phyloP scores from a whole-genome alignment of 1,139 yeast genomes.

The Diutina neorugosa region DNA sequence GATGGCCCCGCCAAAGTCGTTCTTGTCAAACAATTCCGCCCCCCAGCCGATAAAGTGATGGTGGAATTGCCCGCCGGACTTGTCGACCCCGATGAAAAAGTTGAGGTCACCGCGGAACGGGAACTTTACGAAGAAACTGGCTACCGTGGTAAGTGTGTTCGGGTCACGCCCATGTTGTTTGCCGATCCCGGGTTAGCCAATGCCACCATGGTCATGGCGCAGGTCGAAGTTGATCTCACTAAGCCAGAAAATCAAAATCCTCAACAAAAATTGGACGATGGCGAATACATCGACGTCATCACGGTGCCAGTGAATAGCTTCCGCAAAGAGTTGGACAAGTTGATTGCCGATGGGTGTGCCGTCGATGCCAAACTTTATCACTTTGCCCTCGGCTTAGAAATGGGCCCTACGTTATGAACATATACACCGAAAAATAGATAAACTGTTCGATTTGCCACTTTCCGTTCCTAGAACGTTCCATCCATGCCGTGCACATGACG shows the following conservation, averaged over 20 bases:
- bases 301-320: constrained; percentile 49
- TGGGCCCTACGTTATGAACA: neutral
- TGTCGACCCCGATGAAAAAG: constrained; percentile 70
- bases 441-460: neutral
- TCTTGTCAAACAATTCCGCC: constrained; percentile 80
- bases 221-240: constrained; percentile 62
- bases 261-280: constrained; percentile 65
- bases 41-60: constrained; percentile 80
- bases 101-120: constrained; percentile 72
- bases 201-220: constrained; percentile 74
- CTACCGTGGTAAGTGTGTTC: constrained; percentile 49
- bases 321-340: constrained; percentile 37
- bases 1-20: constrained; percentile 18
- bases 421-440: neutral
- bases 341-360: constrained; percentile 54
- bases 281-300: constrained; percentile 80
- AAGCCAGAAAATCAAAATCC: constrained; percentile 60
- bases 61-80: constrained; percentile 94
- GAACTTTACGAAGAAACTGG: constrained; percentile 92
- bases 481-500: neutral
- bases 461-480: neutral
- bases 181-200: constrained; percentile 94
- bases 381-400: constrained; percentile 55
- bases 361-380: constrained; percentile 83
- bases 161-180: constrained; percentile 31